A percentile compares a stretch with the other conserved stretches of the same genome.
Conservation (phyloP, 164 flowering plant species). For the Vitis vinifera region ASM3070453v1 NC_081822.1:4396501-4397000, state of each 20-base stretch:
- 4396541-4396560: constrained; percentile 54
- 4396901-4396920: constrained; percentile 45
- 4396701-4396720: constrained; percentile 57
- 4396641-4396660: constrained; percentile 45
- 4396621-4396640: constrained; percentile 56
- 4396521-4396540: constrained; percentile 49
- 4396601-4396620: constrained; percentile 40
- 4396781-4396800: constrained; percentile 39
- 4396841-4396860: constrained; percentile 45
- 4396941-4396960: constrained; percentile 41
- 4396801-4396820: constrained; percentile 43
- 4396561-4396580: constrained; percentile 34
- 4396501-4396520: constrained; percentile 60
- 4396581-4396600: constrained; percentile 46
- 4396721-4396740: constrained; percentile 43
- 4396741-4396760: constrained; percentile 45
- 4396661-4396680: constrained; percentile 52
- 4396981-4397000: constrained; percentile 46
- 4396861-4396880: constrained; percentile 41
- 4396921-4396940: constrained; percentile 51
- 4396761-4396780: constrained; percentile 47
- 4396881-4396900: constrained; percentile 56
- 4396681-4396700: constrained; percentile 46
- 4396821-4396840: constrained; percentile 63
- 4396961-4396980: constrained; percentile 60